Base-by-base conservation (phyloP, 2,329 filamentous ascomycete species). In the Colletotrichum sp. region DNA sequence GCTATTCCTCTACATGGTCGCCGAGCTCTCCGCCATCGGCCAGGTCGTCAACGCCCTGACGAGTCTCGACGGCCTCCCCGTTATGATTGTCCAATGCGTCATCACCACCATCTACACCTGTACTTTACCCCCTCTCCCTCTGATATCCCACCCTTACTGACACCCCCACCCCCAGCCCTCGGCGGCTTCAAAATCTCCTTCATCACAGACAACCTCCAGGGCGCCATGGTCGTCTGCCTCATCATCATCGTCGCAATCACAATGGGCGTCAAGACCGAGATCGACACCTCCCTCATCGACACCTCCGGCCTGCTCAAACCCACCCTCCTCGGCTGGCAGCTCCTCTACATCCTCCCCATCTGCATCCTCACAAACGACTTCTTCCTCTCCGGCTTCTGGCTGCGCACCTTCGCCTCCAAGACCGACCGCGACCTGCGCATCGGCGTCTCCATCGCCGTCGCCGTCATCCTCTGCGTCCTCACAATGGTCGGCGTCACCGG, bases 161-260 rank as follows among this genome's bases (percentile, higher is more conserved):
- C 28, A 28, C 28, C 28, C 28, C 28, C 8, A n/a, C n/a, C 28
- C 28, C 28, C 28, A 28, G 28, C 28, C 28, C 28, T 96, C 12
- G 95, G 95, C 71, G 95, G 95, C 5, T 97, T 97, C 89, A 92
- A 91, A 77, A 94, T 97, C 76, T 96, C 95, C 2, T 96, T 97
- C 84, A 85, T 96, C 70, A 97, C 95, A 10, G 95, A 97, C 84
- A 94, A 95, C 81, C 89, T 96, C 75, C 95, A 97, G 83, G 95
- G 94, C 70, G 90, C 86, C 68, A 95, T 97, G 93, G 94, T 97
- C 2, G 84, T 95, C 18, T 89, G 91, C 18, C 90, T 97, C 7
- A 92, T 97, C 81, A 86, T 96, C 81, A 91, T 97, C 79, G 94
- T 93, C 62, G 91, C 94, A 72, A 93, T 96, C 81, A 91, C 94